Evolutionary conservation across 331 rosid genomes (phyloP).

Genomic region (Quercus phellos): DNA sequence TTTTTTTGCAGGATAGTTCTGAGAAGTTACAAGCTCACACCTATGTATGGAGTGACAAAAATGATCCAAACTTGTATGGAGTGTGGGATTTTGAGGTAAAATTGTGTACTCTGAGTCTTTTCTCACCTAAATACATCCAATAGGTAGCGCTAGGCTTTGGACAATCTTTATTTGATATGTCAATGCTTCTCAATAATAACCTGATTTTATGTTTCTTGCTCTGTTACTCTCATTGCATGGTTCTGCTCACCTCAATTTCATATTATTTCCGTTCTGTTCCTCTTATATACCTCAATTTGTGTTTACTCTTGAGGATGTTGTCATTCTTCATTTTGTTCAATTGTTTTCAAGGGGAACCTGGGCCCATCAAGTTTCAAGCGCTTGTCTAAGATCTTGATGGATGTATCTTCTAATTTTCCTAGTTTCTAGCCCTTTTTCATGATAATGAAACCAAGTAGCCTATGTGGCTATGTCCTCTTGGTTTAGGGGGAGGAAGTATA

Average conservation of each 20-base stretch:
- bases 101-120: not conserved
- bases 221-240: not conserved
- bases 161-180: not conserved
- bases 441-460: not conserved
- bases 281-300: too few species aligned
- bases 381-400: not conserved
- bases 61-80: conserved; percentile 69
- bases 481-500: not conserved
- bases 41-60: conserved; percentile 68
- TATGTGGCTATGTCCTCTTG: not conserved
- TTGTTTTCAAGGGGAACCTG: not conserved
- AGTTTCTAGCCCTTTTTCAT: not conserved
- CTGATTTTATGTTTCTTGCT: not conserved
- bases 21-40: conserved; percentile 41
- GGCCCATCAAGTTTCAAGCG: too few species aligned
- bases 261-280: not conserved
- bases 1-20: conserved; percentile 50
- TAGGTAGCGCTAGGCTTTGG: not conserved
- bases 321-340: not conserved
- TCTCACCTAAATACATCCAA: not conserved
- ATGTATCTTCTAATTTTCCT: not conserved
- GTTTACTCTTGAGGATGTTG: not conserved
- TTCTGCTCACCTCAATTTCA: not conserved
- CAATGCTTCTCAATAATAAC: not conserved
- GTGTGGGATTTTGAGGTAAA: conserved; percentile 90